phyloP scores from a whole-genome alignment of 192 early-diverging fungal genomes.

The Entomortierella lignicola region DNA sequence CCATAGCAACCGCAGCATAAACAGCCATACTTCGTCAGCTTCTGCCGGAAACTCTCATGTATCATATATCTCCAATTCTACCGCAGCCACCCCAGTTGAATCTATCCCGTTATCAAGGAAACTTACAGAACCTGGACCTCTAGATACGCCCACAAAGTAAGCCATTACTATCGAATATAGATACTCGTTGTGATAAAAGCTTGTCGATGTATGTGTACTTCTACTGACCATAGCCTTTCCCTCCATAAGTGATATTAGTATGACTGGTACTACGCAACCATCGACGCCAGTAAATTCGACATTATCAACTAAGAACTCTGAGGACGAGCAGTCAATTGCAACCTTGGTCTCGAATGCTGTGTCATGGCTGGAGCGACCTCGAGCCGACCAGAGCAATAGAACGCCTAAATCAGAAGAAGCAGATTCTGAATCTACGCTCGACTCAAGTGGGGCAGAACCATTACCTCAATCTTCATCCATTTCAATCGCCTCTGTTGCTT shows the following conservation, averaged over 20 bases:
- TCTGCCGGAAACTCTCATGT: background rate
- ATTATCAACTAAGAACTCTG: background rate
- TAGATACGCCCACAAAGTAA: constrained; percentile 13
- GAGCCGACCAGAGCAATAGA: background rate
- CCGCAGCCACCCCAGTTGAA: constrained; percentile 1
- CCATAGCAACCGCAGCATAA: constrained; percentile 5
- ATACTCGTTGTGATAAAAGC: too few relatives aligned
- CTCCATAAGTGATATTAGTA: too few relatives aligned
- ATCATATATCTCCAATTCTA: background rate
- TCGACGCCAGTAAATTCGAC: too few relatives aligned
- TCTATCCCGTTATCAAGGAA: constrained; percentile 2
- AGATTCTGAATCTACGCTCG: background rate
- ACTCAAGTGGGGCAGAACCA: background rate
- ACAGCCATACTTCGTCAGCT: background rate
- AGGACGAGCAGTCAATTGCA: constrained; percentile 8
- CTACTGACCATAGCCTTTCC: too few relatives aligned
- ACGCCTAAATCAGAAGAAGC: background rate
- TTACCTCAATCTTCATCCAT: background rate
- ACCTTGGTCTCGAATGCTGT: constrained; percentile 22
- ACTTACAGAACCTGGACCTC: constrained; percentile 10
- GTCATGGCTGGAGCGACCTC: constrained; percentile 31
- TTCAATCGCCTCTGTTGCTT: background rate
- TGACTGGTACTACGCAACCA: too few relatives aligned
- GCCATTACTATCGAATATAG: background rate
- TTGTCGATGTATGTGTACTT: too few relatives aligned